Conservation (phyloP, 2,329 filamentous ascomycete species). For the Blumeriella jaapii region DNA sequence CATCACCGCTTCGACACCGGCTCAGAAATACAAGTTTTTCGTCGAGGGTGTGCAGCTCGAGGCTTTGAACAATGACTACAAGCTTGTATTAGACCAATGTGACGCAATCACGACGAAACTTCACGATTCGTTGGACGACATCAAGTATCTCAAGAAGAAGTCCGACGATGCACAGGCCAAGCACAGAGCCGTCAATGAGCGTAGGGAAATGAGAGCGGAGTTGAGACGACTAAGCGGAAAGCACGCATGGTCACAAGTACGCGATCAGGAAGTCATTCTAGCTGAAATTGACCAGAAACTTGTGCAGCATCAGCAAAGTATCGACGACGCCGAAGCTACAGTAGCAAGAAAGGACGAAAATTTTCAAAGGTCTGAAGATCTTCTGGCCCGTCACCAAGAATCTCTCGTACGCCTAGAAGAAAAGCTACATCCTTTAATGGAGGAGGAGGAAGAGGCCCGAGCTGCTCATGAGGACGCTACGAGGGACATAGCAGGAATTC, state of each 20-base stretch:
- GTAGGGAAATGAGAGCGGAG: constrained; percentile 51
- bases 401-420: constrained; percentile 11
- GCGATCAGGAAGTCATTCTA: constrained; percentile 54
- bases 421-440: constrained; percentile 32
- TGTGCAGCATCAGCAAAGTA: constrained; percentile 26
- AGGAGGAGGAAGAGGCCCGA: constrained; percentile 37
- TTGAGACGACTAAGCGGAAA: constrained; percentile 50
- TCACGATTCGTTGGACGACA: constrained; percentile 46
- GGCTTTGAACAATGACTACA: constrained; percentile 83
- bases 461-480: constrained; percentile 41
- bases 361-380: constrained; percentile 24
- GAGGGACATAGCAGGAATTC: constrained; percentile 40
- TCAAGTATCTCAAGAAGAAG: constrained; percentile 46
- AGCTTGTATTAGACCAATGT: constrained; percentile 66
- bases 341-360: constrained; percentile 39
- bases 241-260: constrained; percentile 79
- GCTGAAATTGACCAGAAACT: constrained; percentile 30
- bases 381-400: constrained; percentile 27
- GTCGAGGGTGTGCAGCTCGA: constrained; percentile 89
- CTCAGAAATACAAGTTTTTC: constrained; percentile 93
- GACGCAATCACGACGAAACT: constrained; percentile 60
- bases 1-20: constrained; percentile 68
- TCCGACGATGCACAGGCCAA: constrained; percentile 52
- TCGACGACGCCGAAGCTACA: constrained; percentile 30
- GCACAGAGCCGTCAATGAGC: constrained; percentile 53